These are phyloP conservation scores for Passiflora organensis DNA, from an alignment of 345 rosid species.

Conservation along the genomic window DNA sequence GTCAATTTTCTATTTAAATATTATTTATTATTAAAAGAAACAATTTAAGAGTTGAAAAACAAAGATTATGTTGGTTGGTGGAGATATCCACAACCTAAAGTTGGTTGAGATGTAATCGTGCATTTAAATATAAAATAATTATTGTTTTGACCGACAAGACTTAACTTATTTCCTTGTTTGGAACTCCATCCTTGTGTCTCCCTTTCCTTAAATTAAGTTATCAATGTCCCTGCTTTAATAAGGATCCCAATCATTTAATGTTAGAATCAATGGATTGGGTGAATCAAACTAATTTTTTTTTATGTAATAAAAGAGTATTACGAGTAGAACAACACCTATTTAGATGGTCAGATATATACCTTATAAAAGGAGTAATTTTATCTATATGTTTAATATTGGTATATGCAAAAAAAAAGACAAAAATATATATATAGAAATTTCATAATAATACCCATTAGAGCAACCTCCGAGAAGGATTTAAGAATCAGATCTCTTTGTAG, in stretches of 20 bases:
- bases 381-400: too few species aligned
- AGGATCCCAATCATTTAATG: background rate
- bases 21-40: too few species aligned
- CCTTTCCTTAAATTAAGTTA: background rate
- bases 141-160: constrained; percentile 14
- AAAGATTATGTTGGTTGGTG: constrained; percentile 36
- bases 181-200: background rate
- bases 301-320: background rate
- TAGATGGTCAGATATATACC: background rate
- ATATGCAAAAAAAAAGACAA: background rate
- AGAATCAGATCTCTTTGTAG: too few species aligned
- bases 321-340: background rate
- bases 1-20: too few species aligned
- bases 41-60: constrained; percentile 20
- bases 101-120: constrained; percentile 13
- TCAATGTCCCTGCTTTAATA: constrained; percentile 7
- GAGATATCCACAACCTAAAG: constrained; percentile 20
- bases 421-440: background rate
- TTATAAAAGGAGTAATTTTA: background rate
- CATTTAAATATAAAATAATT: constrained; percentile 9
- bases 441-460: too few species aligned
- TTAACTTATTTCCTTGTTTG: constrained; percentile 11
- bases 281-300: too few species aligned
- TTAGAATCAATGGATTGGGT: background rate
- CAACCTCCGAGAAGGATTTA: too few species aligned